These are phyloP conservation scores for Aspergillus sergii DNA, from an alignment of 2,329 filamentous ascomycete genomes.

Conservation along the genomic window DNA sequence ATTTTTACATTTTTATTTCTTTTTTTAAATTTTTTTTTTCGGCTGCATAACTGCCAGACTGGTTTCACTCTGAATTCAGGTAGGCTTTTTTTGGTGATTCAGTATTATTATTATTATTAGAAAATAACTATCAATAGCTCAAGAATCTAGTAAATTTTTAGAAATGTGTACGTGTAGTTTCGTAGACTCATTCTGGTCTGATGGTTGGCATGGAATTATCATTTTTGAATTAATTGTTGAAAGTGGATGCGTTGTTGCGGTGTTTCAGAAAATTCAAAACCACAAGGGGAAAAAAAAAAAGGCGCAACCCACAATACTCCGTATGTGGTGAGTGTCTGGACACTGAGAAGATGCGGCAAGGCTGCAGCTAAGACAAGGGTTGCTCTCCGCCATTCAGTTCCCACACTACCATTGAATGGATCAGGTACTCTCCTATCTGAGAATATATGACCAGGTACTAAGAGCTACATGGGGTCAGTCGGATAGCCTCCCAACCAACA, in stretches of 20 bases:
- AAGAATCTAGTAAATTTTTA: not conserved
- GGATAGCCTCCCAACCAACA: too few species aligned
- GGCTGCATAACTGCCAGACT: not conserved
- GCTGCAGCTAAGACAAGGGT: slow-evolving; percentile 19
- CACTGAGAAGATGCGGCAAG: slow-evolving; percentile 14
- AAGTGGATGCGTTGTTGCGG: slow-evolving; percentile 1
- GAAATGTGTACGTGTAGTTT: not conserved
- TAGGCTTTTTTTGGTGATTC: not conserved
- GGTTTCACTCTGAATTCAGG: not conserved
- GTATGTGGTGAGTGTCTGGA: slow-evolving; percentile 1
- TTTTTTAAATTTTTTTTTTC: not conserved
- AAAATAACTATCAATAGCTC: too few species aligned
- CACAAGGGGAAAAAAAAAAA: not conserved
- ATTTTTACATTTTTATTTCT: not conserved
- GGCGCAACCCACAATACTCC: not conserved
- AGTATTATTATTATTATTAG: too few species aligned
- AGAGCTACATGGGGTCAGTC: not conserved
- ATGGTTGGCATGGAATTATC: not conserved
- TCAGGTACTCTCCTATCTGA: not conserved
- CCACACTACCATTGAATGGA: not conserved
- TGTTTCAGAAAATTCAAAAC: slow-evolving; percentile 15
- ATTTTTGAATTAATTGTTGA: not conserved
- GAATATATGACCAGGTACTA: not conserved
- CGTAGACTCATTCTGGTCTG: not conserved
- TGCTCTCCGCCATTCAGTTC: slow-evolving; percentile 15